phyloP scores from a whole-genome alignment of 345 rosid species.

The Firmiana major region DNA sequence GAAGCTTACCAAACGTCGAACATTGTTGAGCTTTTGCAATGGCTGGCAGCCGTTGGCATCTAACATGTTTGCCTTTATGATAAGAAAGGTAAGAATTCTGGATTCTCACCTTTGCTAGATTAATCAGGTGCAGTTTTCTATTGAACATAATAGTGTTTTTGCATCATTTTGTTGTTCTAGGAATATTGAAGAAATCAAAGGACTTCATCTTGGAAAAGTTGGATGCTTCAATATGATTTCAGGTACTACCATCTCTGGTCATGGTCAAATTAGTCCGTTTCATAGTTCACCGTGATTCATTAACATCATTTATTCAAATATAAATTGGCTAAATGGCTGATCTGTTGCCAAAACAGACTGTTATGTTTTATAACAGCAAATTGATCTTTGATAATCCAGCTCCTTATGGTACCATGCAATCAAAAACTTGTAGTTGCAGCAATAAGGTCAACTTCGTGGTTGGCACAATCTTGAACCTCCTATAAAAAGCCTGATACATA shows the following conservation, averaged over 20 bases:
- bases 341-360: not conserved
- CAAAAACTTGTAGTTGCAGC: not conserved
- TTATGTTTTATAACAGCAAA: not conserved
- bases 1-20: slow-evolving; percentile 42
- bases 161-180: slow-evolving; percentile 32
- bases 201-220: slow-evolving; percentile 45
- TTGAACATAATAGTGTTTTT: not conserved
- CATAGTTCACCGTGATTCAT: not conserved
- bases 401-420: not conserved
- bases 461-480: not conserved
- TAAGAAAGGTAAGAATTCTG: slow-evolving; percentile 51
- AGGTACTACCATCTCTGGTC: slow-evolving; percentile 34
- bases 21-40: slow-evolving; percentile 58
- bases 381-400: not conserved
- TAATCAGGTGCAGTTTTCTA: not conserved
- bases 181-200: slow-evolving; percentile 76
- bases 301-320: not conserved
- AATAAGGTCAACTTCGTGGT: not conserved
- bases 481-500: not conserved
- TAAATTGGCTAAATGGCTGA: slow-evolving; percentile 1
- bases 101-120: not conserved
- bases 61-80: slow-evolving; percentile 75
- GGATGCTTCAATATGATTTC: slow-evolving; percentile 36
- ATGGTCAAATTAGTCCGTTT: not conserved
- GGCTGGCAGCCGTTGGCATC: slow-evolving; percentile 60